Evolutionary conservation across 2,329 filamentous ascomycete genomes (phyloP), one percentile per base, ranked within the genome.

Genomic region (Penicillium hesseltinei): DNA sequence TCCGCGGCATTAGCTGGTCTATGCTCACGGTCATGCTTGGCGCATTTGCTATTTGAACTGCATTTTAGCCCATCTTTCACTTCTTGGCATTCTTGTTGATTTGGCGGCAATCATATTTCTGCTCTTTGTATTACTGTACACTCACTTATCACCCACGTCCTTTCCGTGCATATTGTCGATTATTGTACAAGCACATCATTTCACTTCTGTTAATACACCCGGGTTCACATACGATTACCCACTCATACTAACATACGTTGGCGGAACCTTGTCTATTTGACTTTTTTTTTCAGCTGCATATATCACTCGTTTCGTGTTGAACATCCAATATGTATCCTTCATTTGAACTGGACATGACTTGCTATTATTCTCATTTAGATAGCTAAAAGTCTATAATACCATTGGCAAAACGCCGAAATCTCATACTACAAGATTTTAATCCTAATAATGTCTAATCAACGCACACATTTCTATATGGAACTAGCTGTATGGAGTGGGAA

Each of bases 1-100:
- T 51, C 6, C 52, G 54, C 13, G 48, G 56, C 40, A 51, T 63
- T 43, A 57, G 58, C 51, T 62, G 57, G 52, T 58, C 65, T 38
- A 58, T 62, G 25, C 25, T 69, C 43, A 47, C 56, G 31, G 52
- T 53, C 27, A 47, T 61, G 33, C 13, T 55, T 36, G 49, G 56
- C 40, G 42, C 60, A 43, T 44, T 64, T 38, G 50, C 62, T 51
- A 27, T 62, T n/a, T 61, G 46, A 54, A 57, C 38, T 43, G 35
- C 42, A 25, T 19, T 47, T 56, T 47, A 56, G 43, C 54, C 42
- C 27, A 4, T 42, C 9, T 56, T 52, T 53, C 43, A 10, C 38
- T 56, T 56, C 42, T 47, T 13, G 27, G 29, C 49, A 31, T 31
- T 29, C 36, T 51, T 53, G 33, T 53, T 38, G 36, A 43, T 45